Base-by-base conservation (phyloP, 306 rosid genomes). In the Prunus mira region DNA sequence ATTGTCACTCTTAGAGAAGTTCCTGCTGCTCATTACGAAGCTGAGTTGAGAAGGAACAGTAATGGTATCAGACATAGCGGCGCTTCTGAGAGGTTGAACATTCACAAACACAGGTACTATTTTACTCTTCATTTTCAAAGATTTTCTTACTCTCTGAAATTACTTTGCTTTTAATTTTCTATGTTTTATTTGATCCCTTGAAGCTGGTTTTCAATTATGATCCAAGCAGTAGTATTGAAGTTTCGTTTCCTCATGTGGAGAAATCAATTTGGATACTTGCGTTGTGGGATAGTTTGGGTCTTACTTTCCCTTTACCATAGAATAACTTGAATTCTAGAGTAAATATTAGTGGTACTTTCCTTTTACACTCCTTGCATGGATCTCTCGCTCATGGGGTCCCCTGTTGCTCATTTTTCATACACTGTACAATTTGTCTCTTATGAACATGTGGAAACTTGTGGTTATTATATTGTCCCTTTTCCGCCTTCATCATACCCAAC, bases 1-100 rank as follows among this genome's bases (percentile, higher is more conserved):
- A 90, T 96, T 71, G 97, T 96, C 71, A 86, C 92, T 75, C 85
- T 96, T 32, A 91, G 81, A 84, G 84, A 91, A 78, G 80, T 89
- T 83, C 88, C 93, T 73, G 50, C 88, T 67, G 80, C 86, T 83
- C 92, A 85, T 85, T 85, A 82, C 73, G 80, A 80, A 47, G 79
- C 78, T 65, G 91, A 88, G 85, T 73, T 83, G 75, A 89, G 83
- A 78, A 83, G 71, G 32, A 84, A 76, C 57, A 69, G 74, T 30
- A 79, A 81, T 74, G 84, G 77, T 56, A 60, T 74, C 78, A 76
- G 80, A 43, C 71, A 72, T 72, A 82, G 71, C 69, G 82, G 71
- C 78, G 82, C 81, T 82, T 79, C 90, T 63, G 85, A 77, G 72
- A 86, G 88, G 83, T 61, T 85, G 63, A 87, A 79, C 65, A 86